These are phyloP conservation scores for Pleurotus citrinopileatus DNA, from an alignment of 768 basidiomycete genomes.

Conservation along the genomic window DNA sequence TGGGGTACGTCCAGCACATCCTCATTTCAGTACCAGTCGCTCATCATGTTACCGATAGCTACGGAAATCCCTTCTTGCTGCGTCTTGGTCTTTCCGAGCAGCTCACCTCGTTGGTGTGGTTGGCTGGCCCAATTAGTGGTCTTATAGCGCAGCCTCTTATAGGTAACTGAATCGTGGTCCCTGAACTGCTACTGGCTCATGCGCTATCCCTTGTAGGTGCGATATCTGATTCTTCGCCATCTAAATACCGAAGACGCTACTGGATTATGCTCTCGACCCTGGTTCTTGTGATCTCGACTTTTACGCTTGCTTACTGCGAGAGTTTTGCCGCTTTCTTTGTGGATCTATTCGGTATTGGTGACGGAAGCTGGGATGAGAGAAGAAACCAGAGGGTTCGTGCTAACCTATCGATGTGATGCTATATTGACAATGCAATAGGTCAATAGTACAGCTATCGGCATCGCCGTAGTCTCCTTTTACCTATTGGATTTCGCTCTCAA, in stretches of 20 bases:
- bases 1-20: slow-evolving; percentile 58
- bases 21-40: not conserved
- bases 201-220: slow-evolving; percentile 62
- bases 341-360: slow-evolving; percentile 70
- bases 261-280: slow-evolving; percentile 91
- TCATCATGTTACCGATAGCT: slow-evolving; percentile 47
- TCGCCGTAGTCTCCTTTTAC: slow-evolving; percentile 91
- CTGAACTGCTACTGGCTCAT: slow-evolving; percentile 13
- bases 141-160: slow-evolving; percentile 97
- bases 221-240: slow-evolving; percentile 90
- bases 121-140: slow-evolving; percentile 92
- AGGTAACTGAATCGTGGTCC: slow-evolving; percentile 48
- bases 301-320: slow-evolving; percentile 82
- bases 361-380: slow-evolving; percentile 85
- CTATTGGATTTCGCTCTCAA: slow-evolving; percentile 97
- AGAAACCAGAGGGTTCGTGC: slow-evolving; percentile 55
- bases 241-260: slow-evolving; percentile 86
- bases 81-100: slow-evolving; percentile 72
- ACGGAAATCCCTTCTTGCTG: slow-evolving; percentile 92
- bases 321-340: slow-evolving; percentile 72
- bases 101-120: slow-evolving; percentile 92
- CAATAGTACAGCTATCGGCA: slow-evolving; percentile 68
- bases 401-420: not conserved
- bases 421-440: slow-evolving; percentile 38
- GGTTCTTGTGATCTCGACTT: slow-evolving; percentile 73